Evolutionary conservation across 176 grass and related monocot genomes (phyloP).

Genomic region (Bolboschoenus planiculmis): DNA sequence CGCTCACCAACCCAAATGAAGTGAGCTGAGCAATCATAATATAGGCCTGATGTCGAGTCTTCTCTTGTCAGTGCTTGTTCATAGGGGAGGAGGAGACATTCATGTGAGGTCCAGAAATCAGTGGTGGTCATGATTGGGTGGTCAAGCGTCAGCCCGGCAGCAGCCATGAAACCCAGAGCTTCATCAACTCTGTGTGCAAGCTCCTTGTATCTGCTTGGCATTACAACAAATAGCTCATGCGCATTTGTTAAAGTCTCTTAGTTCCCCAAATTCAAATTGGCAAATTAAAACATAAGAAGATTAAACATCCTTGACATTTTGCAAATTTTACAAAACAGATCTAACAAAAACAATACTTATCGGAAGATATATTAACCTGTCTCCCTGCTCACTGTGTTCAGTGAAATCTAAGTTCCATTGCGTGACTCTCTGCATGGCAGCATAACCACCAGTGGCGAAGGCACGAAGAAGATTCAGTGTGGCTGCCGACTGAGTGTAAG

Average conservation of each 20-base stretch:
- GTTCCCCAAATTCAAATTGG: neutral
- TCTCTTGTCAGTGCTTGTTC: slow-evolving; percentile 78
- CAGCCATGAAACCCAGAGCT: slow-evolving; percentile 89
- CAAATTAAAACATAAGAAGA: neutral
- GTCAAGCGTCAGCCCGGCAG: slow-evolving; percentile 67
- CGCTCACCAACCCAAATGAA: slow-evolving; percentile 90
- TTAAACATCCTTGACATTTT: slow-evolving; percentile 5
- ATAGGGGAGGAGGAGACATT: slow-evolving; percentile 87
- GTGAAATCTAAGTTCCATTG: slow-evolving; percentile 97
- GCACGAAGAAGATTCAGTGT: slow-evolving; percentile 87
- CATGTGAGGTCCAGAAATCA: slow-evolving; percentile 92
- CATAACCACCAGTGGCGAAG: slow-evolving; percentile 85
- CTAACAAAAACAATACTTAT: neutral
- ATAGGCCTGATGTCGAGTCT: slow-evolving; percentile 72
- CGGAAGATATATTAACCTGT: slow-evolving; percentile 45
- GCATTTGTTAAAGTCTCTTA: neutral
- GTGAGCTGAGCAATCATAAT: slow-evolving; percentile 85
- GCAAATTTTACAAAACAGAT: neutral
- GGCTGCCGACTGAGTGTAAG: slow-evolving; percentile 70
- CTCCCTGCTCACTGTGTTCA: slow-evolving; percentile 71
- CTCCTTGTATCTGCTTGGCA: slow-evolving; percentile 74
- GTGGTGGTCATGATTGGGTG: slow-evolving; percentile 84
- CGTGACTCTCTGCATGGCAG: slow-evolving; percentile 87
- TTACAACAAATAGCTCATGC: slow-evolving; percentile 3
- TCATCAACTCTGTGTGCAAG: slow-evolving; percentile 82